A percentile compares a stretch with the other conserved stretches of the same genome.
Conservation (phyloP, 2,329 filamentous ascomycete genomes). For the Phoma herbarum region DNA sequence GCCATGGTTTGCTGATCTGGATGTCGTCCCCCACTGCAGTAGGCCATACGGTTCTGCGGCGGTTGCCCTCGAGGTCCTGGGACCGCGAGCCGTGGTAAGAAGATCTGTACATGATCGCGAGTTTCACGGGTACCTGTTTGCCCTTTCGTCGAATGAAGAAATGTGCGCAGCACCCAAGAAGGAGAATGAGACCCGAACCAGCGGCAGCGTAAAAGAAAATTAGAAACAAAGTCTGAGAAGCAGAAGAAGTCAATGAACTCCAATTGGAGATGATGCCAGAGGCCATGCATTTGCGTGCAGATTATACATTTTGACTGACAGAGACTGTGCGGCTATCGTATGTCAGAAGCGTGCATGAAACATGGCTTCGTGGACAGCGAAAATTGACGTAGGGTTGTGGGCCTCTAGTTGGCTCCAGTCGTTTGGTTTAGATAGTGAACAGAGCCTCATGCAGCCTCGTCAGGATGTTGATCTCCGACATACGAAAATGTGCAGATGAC, state of each 20-base stretch:
- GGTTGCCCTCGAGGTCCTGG: slow-evolving; percentile 7
- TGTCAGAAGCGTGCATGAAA: slow-evolving; percentile 3
- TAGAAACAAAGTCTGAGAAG: not conserved
- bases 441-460: slow-evolving; percentile 11
- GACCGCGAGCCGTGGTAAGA: slow-evolving; percentile 4
- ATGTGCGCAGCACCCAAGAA: slow-evolving; percentile 11
- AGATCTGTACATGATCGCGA: slow-evolving; percentile 9
- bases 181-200: slow-evolving; percentile 12
- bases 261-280: slow-evolving; percentile 4
- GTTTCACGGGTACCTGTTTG: not conserved
- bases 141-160: not conserved
- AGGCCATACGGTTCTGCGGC: slow-evolving; percentile 14
- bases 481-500: slow-evolving; percentile 1
- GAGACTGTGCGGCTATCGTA: slow-evolving; percentile 8
- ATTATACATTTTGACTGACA: slow-evolving; percentile 6
- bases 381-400: slow-evolving; percentile 10
- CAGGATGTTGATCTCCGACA: slow-evolving; percentile 4
- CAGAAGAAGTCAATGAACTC: slow-evolving; percentile 1
- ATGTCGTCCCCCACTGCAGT: slow-evolving; percentile 8
- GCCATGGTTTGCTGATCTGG: slow-evolving; percentile 20
- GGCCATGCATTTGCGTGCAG: not conserved
- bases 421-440: slow-evolving; percentile 10
- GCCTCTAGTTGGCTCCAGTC: not conserved
- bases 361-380: slow-evolving; percentile 12
- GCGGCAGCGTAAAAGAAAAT: slow-evolving; percentile 7